Evolutionary conservation across 179 eudicot species (phyloP).

Genomic region (Silene coronaria): DNA sequence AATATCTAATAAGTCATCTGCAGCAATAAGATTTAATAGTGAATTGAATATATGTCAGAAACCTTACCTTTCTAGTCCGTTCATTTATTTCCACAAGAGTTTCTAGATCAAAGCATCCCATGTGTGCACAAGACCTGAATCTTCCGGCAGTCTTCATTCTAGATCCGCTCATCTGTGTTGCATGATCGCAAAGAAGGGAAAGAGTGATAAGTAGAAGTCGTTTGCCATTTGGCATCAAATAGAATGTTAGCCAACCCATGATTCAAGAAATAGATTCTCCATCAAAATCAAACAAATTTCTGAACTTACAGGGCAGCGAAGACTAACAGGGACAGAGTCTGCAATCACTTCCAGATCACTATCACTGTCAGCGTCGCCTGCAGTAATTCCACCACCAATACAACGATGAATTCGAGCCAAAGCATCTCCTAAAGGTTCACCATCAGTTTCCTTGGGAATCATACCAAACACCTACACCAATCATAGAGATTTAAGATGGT

Average conservation of each 20-base stretch:
- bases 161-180: constrained; percentile 42
- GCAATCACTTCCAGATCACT: constrained; percentile 72
- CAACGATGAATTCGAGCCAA: constrained; percentile 68
- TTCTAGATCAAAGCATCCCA: constrained; percentile 53
- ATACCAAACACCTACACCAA: constrained; percentile 45
- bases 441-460: constrained; percentile 47
- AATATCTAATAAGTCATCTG: background rate
- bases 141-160: constrained; percentile 52
- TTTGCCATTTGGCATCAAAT: background rate
- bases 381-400: constrained; percentile 56
- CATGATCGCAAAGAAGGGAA: background rate
- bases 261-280: background rate
- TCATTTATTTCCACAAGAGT: constrained; percentile 40
- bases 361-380: constrained; percentile 50
- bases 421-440: constrained; percentile 58
- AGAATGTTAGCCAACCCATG: background rate
- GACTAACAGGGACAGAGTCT: constrained; percentile 52
- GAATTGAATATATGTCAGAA: background rate
- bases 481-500: background rate
- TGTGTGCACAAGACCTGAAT: constrained; percentile 43
- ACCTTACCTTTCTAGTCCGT: constrained; percentile 47
- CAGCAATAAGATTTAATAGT: background rate
- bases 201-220: background rate
- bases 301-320: constrained; percentile 71
- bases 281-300: background rate